Conservation (phyloP, 495 filamentous ascomycete species). For the Xylaria castorea region DNA sequence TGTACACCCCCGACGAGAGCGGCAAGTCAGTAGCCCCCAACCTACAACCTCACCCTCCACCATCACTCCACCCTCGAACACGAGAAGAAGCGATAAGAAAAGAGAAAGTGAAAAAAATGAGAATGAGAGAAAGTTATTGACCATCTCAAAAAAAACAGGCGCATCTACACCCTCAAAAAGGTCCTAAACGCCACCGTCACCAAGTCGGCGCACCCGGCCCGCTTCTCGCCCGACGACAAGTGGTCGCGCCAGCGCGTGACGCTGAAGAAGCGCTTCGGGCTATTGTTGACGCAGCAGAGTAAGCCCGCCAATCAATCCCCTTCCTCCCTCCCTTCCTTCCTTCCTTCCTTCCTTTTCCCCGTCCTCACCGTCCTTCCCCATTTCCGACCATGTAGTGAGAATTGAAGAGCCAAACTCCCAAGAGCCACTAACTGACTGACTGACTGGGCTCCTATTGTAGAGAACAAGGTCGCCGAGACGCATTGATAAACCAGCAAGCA, state of each 20-base stretch:
- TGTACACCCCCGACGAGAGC: constrained; percentile 79
- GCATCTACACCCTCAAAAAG: constrained; percentile 89
- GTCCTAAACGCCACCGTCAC: constrained; percentile 79
- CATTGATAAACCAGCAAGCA: background rate
- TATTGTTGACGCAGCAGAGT: constrained; percentile 87
- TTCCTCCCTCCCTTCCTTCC: no score
- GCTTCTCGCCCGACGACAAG: constrained; percentile 98
- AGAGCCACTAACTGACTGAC: no score
- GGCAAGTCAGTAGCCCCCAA: constrained; percentile 60
- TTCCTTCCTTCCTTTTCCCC: background rate
- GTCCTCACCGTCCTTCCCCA: constrained; percentile 10
- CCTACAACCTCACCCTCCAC: background rate
- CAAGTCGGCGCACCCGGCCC: constrained; percentile 93
- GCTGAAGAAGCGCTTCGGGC: constrained; percentile 87
- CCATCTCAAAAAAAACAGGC: constrained; percentile 46
- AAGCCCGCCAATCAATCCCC: constrained; percentile 41
- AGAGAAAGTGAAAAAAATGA: no score
- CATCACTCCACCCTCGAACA: background rate
- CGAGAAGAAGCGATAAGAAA: background rate
- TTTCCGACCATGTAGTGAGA: background rate
- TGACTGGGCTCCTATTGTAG: constrained; percentile 19
- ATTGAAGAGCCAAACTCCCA: no score
- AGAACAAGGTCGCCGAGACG: constrained; percentile 44
- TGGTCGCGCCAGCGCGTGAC: constrained; percentile 94
- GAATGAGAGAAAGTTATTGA: background rate